phyloP scores from a whole-genome alignment of 306 rosid genomes.

The Carpinus fangiana region DNA sequence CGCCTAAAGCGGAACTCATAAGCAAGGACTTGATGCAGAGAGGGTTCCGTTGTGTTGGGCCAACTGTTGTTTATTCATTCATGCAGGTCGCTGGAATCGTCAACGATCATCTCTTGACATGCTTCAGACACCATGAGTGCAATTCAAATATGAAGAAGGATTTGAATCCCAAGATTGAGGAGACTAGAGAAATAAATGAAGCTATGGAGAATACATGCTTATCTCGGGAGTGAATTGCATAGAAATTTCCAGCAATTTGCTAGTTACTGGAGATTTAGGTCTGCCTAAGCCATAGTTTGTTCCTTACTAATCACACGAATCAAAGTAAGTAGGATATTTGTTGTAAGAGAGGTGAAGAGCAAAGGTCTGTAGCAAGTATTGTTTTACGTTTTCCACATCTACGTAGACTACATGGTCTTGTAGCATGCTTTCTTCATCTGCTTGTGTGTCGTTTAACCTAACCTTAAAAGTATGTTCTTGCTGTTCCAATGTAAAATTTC shows the following conservation, averaged over 20 bases:
- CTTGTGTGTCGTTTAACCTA: conserved; percentile 31
- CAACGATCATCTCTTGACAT: conserved; percentile 71
- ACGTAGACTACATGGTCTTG: not conserved
- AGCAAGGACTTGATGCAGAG: conserved; percentile 93
- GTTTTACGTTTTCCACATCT: conserved; percentile 11
- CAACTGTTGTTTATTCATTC: conserved; percentile 80
- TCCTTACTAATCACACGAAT: conserved; percentile 29
- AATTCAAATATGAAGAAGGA: conserved; percentile 29
- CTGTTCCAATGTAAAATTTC: conserved; percentile 28
- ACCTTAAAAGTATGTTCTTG: conserved; percentile 28
- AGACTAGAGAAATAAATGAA: conserved; percentile 25
- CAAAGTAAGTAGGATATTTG: conserved; percentile 16
- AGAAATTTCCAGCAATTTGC: too few relatives aligned
- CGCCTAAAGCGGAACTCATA: conserved; percentile 79
- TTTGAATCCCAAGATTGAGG: conserved; percentile 36
- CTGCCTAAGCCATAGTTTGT: not conserved
- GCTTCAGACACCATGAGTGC: conserved; percentile 70
- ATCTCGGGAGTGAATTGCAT: conserved; percentile 22
- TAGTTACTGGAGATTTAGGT: too few relatives aligned
- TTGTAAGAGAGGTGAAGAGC: not conserved
- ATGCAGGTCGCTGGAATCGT: conserved; percentile 89
- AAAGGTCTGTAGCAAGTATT: conserved; percentile 8
- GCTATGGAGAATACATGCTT: conserved; percentile 34
- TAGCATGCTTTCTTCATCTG: conserved; percentile 23
- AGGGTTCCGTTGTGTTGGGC: conserved; percentile 96